These are phyloP conservation scores for Psilocybe sp. DNA, from an alignment of 768 basidiomycete species.

Conservation along the genomic window DNA sequence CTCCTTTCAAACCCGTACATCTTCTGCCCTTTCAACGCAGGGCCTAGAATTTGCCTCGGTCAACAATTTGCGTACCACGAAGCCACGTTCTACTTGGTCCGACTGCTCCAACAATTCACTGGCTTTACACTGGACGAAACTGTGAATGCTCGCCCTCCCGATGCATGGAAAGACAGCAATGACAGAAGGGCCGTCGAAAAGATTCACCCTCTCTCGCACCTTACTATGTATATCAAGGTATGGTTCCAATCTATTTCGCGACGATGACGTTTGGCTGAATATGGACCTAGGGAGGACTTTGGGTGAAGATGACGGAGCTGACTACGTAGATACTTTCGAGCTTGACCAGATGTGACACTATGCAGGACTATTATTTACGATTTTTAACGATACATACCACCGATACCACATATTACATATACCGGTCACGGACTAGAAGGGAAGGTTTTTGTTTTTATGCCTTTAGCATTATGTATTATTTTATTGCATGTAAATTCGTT, in stretches of 20 bases:
- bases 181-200: slow-evolving; percentile 31
- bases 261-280: neutral
- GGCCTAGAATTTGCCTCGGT: slow-evolving; percentile 62
- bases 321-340: neutral
- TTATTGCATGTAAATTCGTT: neutral
- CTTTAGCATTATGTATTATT: no score
- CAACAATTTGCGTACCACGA: slow-evolving; percentile 52
- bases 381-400: neutral
- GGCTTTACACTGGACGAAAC: slow-evolving; percentile 30
- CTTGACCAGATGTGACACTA: neutral
- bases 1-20: slow-evolving; percentile 63
- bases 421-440: no score
- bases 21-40: slow-evolving; percentile 68
- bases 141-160: slow-evolving; percentile 28
- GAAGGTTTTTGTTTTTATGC: no score
- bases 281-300: slow-evolving; percentile 12
- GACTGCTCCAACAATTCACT: slow-evolving; percentile 48
- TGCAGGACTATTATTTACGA: neutral
- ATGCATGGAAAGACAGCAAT: slow-evolving; percentile 31
- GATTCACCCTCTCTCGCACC: slow-evolving; percentile 27
- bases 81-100: slow-evolving; percentile 50
- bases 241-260: neutral
- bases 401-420: no score
- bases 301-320: slow-evolving; percentile 11
- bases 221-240: slow-evolving; percentile 39